A percentile compares a stretch with the other conserved stretches of the same genome.
These are phyloP conservation scores for Penicillium sp. DNA, from an alignment of 2,329 filamentous ascomycete genomes.

Conservation along the genomic window DNA sequence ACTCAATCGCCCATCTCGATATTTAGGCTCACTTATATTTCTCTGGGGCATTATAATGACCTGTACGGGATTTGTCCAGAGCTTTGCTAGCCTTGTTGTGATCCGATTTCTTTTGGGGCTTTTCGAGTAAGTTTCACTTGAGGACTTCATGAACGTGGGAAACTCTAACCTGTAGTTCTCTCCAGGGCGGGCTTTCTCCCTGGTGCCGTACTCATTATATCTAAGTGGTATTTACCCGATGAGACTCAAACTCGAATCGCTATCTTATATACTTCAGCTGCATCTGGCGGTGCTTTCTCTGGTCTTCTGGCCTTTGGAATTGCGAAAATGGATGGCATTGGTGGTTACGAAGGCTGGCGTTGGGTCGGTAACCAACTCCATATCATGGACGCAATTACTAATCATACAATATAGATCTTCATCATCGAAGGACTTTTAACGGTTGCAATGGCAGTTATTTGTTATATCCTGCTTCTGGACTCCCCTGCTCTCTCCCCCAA, in stretches of 20 bases:
- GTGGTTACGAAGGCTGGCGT: slow-evolving; percentile 29
- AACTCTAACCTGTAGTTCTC: background rate
- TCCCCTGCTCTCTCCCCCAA: slow-evolving; percentile 39
- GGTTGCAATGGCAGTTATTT: slow-evolving; percentile 60
- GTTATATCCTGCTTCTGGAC: slow-evolving; percentile 38
- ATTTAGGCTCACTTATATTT: slow-evolving; percentile 45
- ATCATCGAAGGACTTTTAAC: slow-evolving; percentile 69
- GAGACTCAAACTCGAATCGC: slow-evolving; percentile 76
- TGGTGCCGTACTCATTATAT: slow-evolving; percentile 75
- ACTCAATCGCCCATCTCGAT: slow-evolving; percentile 47
- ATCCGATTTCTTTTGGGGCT: slow-evolving; percentile 20
- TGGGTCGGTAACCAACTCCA: too few relatives aligned
- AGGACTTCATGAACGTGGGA: background rate
- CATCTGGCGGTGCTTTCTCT: slow-evolving; percentile 78
- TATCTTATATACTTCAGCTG: slow-evolving; percentile 78
- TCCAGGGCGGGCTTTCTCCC: slow-evolving; percentile 57
- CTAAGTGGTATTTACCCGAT: slow-evolving; percentile 76
- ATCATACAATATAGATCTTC: slow-evolving; percentile 56
- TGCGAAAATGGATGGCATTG: slow-evolving; percentile 76
- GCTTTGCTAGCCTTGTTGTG: slow-evolving; percentile 18
- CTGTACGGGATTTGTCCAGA: slow-evolving; percentile 21
- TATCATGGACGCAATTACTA: too few relatives aligned
- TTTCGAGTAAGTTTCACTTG: slow-evolving; percentile 27
- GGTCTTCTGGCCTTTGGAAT: slow-evolving; percentile 80
- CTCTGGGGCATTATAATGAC: slow-evolving; percentile 25